phyloP scores from a whole-genome alignment of 2,329 filamentous ascomycete species.

The Pseudogymnoascus sp. region DNA sequence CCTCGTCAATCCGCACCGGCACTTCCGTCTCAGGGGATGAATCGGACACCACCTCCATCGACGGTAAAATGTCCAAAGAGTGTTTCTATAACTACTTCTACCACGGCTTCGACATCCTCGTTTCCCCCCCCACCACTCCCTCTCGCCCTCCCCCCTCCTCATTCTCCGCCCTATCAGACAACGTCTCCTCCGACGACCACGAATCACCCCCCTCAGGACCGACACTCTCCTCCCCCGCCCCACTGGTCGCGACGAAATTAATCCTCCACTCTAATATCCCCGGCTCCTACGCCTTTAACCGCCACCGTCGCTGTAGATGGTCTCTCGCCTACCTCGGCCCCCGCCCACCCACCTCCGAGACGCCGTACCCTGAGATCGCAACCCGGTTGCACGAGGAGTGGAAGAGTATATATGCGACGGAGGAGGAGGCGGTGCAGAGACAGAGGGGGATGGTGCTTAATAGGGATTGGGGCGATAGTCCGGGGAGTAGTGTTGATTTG shows the following conservation, averaged over 20 bases:
- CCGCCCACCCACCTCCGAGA: constrained; percentile 45
- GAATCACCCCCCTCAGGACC: neutral
- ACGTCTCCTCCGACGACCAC: no score
- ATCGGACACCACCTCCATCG: constrained; percentile 48
- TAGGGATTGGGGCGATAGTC: constrained; percentile 83
- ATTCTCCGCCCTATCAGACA: constrained; percentile 12
- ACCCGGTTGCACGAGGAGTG: constrained; percentile 58
- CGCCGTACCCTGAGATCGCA: constrained; percentile 66
- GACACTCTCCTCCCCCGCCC: constrained; percentile 46
- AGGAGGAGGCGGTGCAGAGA: constrained; percentile 40
- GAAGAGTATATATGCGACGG: constrained; percentile 54
- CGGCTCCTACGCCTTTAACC: constrained; percentile 93
- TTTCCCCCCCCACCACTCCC: constrained; percentile 65
- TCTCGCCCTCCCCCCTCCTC: constrained; percentile 54
- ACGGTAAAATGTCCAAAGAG: constrained; percentile 53
- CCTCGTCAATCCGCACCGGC: constrained; percentile 56
- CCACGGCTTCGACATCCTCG: constrained; percentile 83
- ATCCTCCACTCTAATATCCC: constrained; percentile 91
- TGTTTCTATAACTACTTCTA: constrained; percentile 98
- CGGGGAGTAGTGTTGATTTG: constrained; percentile 75
- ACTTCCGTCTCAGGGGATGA: constrained; percentile 62
- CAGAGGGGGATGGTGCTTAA: constrained; percentile 81
- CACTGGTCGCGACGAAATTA: constrained; percentile 78
- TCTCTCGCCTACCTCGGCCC: constrained; percentile 54
- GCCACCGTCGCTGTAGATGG: constrained; percentile 86